These are phyloP conservation scores for Umbilicus rupestris DNA, from an alignment of 164 flowering plant genomes.

Conservation along the genomic window DNA sequence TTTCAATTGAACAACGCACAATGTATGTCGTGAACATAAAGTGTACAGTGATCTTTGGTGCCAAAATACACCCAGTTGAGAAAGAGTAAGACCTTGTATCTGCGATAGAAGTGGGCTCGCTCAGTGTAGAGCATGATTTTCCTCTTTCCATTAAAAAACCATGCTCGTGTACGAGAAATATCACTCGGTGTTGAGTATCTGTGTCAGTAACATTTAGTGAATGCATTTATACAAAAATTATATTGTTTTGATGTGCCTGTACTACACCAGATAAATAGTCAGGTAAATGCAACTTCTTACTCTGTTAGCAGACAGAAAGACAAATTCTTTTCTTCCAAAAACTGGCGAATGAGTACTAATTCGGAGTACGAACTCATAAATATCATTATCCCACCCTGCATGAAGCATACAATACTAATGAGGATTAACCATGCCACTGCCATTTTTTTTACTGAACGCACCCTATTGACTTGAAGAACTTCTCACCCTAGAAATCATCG, in stretches of 20 bases:
- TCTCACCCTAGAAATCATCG: too few relatives aligned
- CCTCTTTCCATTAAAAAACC: slow-evolving; percentile 60
- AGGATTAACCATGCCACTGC: too few relatives aligned
- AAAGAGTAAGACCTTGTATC: slow-evolving; percentile 63
- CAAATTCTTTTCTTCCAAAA: slow-evolving; percentile 64
- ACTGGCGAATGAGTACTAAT: slow-evolving; percentile 65
- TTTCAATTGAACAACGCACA: too few relatives aligned
- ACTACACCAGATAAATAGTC: too few relatives aligned
- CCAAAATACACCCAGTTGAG: too few relatives aligned
- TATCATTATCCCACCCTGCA: slow-evolving; percentile 78
- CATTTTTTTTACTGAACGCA: too few relatives aligned
- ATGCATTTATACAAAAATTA: too few relatives aligned
- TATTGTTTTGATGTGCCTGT: too few relatives aligned
- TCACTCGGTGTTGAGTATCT: slow-evolving; percentile 68
- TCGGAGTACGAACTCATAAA: slow-evolving; percentile 79
- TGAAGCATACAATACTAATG: slow-evolving; percentile 15
- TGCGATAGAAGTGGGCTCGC: slow-evolving; percentile 77
- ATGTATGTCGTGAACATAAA: not conserved
- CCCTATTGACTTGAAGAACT: too few relatives aligned
- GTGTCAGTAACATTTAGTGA: not conserved
- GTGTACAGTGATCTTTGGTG: not conserved
- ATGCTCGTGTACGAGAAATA: slow-evolving; percentile 70
- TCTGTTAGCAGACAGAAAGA: slow-evolving; percentile 76
- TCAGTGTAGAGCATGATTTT: slow-evolving; percentile 92
- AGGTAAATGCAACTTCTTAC: slow-evolving; percentile 35